Evolutionary conservation across 768 basidiomycete genomes (phyloP), one percentile per base, ranked within the genome.

Genomic region (Holtermannia corniformis): DNA sequence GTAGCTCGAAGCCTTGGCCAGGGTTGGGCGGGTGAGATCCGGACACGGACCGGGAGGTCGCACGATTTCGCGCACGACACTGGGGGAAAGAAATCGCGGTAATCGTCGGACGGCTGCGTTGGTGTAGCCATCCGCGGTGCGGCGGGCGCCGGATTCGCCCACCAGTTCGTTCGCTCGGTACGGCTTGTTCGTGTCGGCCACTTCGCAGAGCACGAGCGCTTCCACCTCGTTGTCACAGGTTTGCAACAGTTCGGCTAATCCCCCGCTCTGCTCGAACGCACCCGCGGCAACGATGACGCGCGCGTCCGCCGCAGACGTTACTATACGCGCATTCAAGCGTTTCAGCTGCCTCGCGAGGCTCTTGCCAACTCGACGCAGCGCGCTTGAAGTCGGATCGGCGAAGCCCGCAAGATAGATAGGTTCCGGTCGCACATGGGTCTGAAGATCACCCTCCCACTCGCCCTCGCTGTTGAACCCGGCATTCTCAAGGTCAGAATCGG

Each of bases 401-500:
- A 61, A 64, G 5, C 60, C 63, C 19, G 52, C 44, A 11, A 64
- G 43, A 44, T 41, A 60, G 14, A 60, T 56, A 0, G 54, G 56
- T 40, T 63, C 62, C 41, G 57, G 53, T 51, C 59, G 41, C 20
- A 56, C 46, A 5, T 47, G 24, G 5, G 47, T 49, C 16, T 7
- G 32, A 7, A 37, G 16, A 16, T 37, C 32, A 16, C 32, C 32
- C 16, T 37, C 32, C 32, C 32, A 37, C 16, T 37, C 32, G 32
- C 32, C 32, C 7, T 37, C 32, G 16, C 32, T 37, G 32, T 37
- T 37, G 32, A 37, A 37, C 16, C 16, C 32, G 32, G 55, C 22
- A 3, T 62, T 55, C 5, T 62, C 61, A 4, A 54, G 49, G 40
- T 64, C 65, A 5, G 61, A 62, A 14, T 64, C 61, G 50, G 58